Conservation (phyloP, 805 yeast genomes). For the Monosporozyma unispora region DNA sequence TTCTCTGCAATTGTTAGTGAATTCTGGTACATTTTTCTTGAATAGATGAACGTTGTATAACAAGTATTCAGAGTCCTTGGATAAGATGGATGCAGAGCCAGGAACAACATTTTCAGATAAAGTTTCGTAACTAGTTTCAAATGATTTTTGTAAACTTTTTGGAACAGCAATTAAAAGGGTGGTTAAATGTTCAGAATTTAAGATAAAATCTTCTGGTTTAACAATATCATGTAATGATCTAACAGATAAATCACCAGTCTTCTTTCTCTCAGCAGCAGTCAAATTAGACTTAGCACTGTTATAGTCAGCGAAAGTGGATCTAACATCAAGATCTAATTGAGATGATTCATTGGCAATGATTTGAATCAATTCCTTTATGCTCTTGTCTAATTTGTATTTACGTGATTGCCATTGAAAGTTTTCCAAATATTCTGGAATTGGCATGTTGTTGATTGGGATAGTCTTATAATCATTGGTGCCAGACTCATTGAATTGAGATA, state of each 20-base stretch:
- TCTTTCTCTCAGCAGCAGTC: conserved; percentile 83
- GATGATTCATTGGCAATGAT: conserved; percentile 67
- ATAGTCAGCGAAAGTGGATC: conserved; percentile 64
- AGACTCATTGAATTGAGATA: conserved; percentile 39
- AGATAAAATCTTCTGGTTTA: conserved; percentile 70
- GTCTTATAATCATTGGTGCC: conserved; percentile 41
- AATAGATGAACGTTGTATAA: conserved; percentile 77
- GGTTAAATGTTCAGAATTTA: conserved; percentile 75
- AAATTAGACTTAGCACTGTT: conserved; percentile 76
- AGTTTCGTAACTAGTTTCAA: conserved; percentile 65
- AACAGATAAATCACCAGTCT: conserved; percentile 86
- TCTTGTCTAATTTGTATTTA: conserved; percentile 76
- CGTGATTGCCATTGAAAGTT: conserved; percentile 81
- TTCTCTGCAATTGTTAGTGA: conserved; percentile 66
- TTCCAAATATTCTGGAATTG: conserved; percentile 52
- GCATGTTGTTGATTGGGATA: conserved; percentile 44
- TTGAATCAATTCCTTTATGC: conserved; percentile 67
- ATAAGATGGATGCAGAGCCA: conserved; percentile 64
- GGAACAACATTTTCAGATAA: conserved; percentile 81
- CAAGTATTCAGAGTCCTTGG: conserved; percentile 63
- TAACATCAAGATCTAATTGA: conserved; percentile 77
- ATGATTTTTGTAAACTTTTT: conserved; percentile 47
- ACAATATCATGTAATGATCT: conserved; percentile 87
- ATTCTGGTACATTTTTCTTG: conserved; percentile 68
- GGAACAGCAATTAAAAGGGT: conserved; percentile 90